Base-by-base conservation (phyloP, 805 yeast genomes). In the Starmerella apis region DNA sequence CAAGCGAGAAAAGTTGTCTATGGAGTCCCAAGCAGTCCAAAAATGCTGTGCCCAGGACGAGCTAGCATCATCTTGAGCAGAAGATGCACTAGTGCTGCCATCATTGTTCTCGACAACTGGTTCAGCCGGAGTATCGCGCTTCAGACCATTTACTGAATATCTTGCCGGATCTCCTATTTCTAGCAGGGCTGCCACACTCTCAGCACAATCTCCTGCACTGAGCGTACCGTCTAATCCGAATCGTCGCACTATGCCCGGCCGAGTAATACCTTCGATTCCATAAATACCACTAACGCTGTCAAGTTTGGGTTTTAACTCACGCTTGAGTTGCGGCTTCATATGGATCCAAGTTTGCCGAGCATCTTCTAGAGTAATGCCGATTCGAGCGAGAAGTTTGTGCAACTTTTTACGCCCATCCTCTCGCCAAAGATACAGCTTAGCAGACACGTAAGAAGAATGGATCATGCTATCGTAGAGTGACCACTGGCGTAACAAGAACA, bases 341-440 rank as follows among this genome's bases (percentile, higher is more conserved):
- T 90, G 94, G 23, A 82, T 72, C 97, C 97, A 92, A 49, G 80
- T 80, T 64, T 92, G 95, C 60, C 81, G 83, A 0, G 97, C 92
- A n/a, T 82, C 80, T 5, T 79, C 81, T 43, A 92, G 70, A 0
- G 96, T 81, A 5, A 92, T 82, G 7, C 98, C 98, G 96, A 94
- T 92, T 59, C 83, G 78, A 1, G 98, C 98, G 68, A 92, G 86
- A 77, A 92, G 74, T 59, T 87, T 86, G 63, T 88, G 94, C 46
- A 92, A 69, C 56, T 80, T 76, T 62, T 85, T 86, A 56, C 81
- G 76, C 5, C 99, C 98, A 51, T 83, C 88, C 61, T 86, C 95
- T 28, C 88, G 82, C 92, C 96, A 92, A 33, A 92, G 69, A 50
- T 79, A 79, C 50, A 92, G 69, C 63, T 87, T 85, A 11, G 97